Evolutionary conservation across 495 filamentous ascomycete genomes (phyloP).

Genomic region (Xylaria venustula): DNA sequence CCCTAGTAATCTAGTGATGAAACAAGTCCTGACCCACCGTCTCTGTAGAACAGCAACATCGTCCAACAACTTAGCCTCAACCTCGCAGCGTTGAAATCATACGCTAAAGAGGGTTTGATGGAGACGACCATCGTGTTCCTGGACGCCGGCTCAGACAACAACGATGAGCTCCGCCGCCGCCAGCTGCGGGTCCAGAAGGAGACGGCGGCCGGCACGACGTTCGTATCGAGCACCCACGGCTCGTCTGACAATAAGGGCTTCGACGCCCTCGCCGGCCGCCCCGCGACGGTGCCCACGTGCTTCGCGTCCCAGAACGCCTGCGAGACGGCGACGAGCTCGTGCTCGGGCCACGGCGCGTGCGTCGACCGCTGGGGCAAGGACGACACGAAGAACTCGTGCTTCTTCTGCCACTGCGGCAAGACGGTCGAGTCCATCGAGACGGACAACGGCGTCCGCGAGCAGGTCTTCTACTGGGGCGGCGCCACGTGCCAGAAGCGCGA

Average conservation of each 20-base stretch:
- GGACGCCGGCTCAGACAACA: conserved; percentile 25
- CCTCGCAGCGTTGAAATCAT: conserved; percentile 31
- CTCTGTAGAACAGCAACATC: conserved; percentile 27
- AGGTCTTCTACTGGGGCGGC: conserved; percentile 68
- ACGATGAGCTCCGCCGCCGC: conserved; percentile 38
- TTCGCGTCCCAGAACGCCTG: conserved; percentile 62
- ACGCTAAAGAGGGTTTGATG: conserved; percentile 37
- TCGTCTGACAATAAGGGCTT: conserved; percentile 22
- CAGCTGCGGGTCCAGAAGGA: conserved; percentile 26
- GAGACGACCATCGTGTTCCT: conserved; percentile 45
- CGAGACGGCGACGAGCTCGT: conserved; percentile 61
- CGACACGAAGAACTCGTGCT: conserved; percentile 56
- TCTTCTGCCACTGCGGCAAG: conserved; percentile 68
- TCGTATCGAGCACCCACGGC: conserved; percentile 22
- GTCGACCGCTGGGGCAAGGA: conserved; percentile 53
- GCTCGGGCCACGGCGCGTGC: conserved; percentile 75
- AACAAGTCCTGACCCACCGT: neutral
- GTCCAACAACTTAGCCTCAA: conserved; percentile 31
- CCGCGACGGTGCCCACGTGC: conserved; percentile 52
- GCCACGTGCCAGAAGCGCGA: conserved; percentile 89
- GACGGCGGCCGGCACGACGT: conserved; percentile 11
- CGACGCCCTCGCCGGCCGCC: conserved; percentile 24
- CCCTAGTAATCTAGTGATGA: neutral
- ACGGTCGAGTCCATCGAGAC: conserved; percentile 43
- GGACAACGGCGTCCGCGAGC: conserved; percentile 37